Evolutionary conservation across 192 early-diverging fungal species (phyloP).

Genomic region (Backusella morwellensis): DNA sequence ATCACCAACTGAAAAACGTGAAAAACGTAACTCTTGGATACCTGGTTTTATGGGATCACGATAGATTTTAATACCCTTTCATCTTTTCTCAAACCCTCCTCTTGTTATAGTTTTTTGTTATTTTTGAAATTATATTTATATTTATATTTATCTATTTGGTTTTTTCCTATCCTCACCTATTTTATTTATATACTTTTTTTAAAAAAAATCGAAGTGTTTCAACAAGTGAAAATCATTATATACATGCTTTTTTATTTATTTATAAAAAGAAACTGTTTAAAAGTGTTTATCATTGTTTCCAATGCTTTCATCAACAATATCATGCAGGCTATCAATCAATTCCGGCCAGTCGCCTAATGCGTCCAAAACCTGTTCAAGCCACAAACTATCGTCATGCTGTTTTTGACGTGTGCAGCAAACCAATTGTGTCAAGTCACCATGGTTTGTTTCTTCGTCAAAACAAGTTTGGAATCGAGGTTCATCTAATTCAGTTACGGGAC

Average conservation of each 20-base stretch:
- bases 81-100: background rate
- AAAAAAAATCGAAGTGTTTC: background rate
- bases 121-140: background rate
- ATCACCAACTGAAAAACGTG: constrained; percentile 30
- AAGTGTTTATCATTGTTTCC: background rate
- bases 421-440: constrained; percentile 19
- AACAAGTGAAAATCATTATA: background rate
- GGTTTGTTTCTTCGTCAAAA: background rate
- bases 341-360: constrained; percentile 27
- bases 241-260: background rate
- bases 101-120: background rate
- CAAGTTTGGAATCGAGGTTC: constrained; percentile 12
- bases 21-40: constrained; percentile 37
- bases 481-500: background rate
- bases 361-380: constrained; percentile 28
- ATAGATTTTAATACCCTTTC: background rate
- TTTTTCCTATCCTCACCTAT: background rate
- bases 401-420: constrained; percentile 18
- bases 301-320: constrained; percentile 21
- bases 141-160: background rate
- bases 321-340: constrained; percentile 22
- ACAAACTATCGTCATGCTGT: constrained; percentile 27
- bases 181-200: background rate
- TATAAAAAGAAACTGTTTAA: background rate
- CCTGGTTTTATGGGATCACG: constrained; percentile 31